These are phyloP conservation scores for Pogostemon cablin DNA, from an alignment of 257 asterid genomes.

Conservation along the genomic window DNA sequence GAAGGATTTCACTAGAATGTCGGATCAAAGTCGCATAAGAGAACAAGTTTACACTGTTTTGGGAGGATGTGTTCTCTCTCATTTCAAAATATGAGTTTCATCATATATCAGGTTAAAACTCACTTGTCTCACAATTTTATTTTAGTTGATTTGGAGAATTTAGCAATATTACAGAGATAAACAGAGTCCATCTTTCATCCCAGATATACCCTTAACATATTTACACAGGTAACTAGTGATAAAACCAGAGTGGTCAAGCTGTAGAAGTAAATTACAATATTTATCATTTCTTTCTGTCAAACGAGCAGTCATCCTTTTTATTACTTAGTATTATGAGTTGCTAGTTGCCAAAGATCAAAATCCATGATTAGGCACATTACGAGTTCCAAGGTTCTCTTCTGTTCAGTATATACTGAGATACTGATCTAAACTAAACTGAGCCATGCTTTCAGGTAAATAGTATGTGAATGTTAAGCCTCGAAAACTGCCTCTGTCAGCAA, in stretches of 20 bases:
- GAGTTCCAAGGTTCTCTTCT: not conserved
- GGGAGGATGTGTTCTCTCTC: not conserved
- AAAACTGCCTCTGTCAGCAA: slow-evolving; percentile 11
- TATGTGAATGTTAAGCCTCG: not conserved
- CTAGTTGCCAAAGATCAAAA: not conserved
- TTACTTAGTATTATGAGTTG: no score
- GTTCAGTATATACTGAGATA: not conserved
- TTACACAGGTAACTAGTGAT: no score
- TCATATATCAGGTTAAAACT: not conserved
- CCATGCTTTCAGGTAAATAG: not conserved
- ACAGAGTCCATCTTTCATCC: not conserved
- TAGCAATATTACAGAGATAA: not conserved
- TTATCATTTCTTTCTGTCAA: no score
- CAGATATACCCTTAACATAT: no score
- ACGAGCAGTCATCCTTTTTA: no score
- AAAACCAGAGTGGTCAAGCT: no score
- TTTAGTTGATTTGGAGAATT: not conserved
- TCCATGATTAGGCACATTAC: not conserved
- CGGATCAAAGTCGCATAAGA: not conserved
- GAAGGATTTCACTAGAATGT: not conserved
- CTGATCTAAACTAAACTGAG: not conserved
- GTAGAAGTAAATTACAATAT: no score
- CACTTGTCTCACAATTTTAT: not conserved
- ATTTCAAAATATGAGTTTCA: not conserved
- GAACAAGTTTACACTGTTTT: not conserved